Base-by-base conservation (phyloP, 805 yeast species). In the Barnettozyma wickerhamii region DNA sequence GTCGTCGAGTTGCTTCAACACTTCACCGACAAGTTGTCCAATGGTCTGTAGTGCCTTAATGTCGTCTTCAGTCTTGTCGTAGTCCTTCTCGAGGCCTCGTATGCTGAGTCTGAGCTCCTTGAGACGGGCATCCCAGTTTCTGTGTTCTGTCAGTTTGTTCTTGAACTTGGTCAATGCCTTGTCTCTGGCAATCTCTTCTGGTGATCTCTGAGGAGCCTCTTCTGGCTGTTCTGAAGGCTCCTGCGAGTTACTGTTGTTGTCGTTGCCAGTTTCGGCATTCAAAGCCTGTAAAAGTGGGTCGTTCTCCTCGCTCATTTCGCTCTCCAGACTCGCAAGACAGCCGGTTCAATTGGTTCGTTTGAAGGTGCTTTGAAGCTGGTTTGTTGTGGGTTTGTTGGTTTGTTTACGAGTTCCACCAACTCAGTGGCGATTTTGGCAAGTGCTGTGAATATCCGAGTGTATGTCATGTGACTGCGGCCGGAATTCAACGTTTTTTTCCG, bases 21-120 rank as follows among this genome's bases (percentile, higher is more conserved):
- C 95, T 64, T 93, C 99, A 42, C 99, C 99, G 51, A 93, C 85
- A 58, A 93, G 81, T 65, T 93, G 99, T 4, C 99, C 99, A 47
- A 93, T 95, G 49, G 95, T 83, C 65, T 93, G 99, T 50, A 93
- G 72, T 14, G 98, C 98, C 66, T 89, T 91, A 63, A 93, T 93
- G 56, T 93, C 99, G 52, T 89, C 87, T 62, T 93, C 99, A 2
- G 99, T 91, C 71, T 88, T 89, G 44, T 84, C 91, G 63, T 79
- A 93, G 47, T 81, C 81, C 53, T 78, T 80, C 49, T 89, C 96
- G 50, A 89, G 66, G 52, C 77, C 95, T 62, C 89, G 81, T 68
- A 93, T 85, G 49, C 82, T 77, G 56, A 85, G 66, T 51, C 99
- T 77, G 46, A 90, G 72, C 32, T 81, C 88, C 62, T 88, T 91